phyloP scores from a whole-genome alignment of 768 basidiomycete species.

The Suillus alpinus region DNA sequence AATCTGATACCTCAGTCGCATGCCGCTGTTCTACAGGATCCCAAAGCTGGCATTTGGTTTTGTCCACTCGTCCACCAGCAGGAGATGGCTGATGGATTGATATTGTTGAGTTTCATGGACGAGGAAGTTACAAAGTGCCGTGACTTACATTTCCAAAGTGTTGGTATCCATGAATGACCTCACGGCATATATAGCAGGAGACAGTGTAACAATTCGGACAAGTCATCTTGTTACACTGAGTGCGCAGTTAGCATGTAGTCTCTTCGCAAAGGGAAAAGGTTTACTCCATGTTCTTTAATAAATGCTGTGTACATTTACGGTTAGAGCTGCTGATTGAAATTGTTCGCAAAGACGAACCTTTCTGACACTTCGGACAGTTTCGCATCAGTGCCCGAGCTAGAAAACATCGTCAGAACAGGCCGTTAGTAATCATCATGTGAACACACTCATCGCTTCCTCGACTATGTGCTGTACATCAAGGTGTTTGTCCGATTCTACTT shows the following conservation, averaged over 20 bases:
- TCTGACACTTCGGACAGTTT: conserved; percentile 82
- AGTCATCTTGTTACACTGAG: conserved; percentile 89
- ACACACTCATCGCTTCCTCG: conserved; percentile 91
- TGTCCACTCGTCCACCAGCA: conserved; percentile 19
- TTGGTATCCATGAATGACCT: conserved; percentile 71
- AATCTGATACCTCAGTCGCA: conserved; percentile 51
- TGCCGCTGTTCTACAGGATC: conserved; percentile 65
- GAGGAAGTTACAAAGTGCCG: neutral
- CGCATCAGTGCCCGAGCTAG: conserved; percentile 80
- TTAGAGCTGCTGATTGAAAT: neutral
- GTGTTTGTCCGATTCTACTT: conserved; percentile 71
- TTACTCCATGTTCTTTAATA: conserved; percentile 75
- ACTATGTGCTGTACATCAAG: conserved; percentile 74
- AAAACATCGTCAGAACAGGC: conserved; percentile 4
- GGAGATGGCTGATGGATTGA: conserved; percentile 21
- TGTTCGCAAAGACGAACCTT: conserved; percentile 46
- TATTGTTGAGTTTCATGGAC: neutral
- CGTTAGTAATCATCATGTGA: neutral
- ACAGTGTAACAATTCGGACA: conserved; percentile 70
- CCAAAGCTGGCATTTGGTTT: conserved; percentile 63
- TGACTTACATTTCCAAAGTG: conserved; percentile 60
- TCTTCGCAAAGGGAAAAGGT: conserved; percentile 19
- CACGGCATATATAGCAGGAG: conserved; percentile 83
- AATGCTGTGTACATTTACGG: conserved; percentile 49
- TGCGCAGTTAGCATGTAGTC: neutral